Conservation (phyloP, 2,329 filamentous ascomycete species). For the Dothidotthia symphoricarpi region DNA sequence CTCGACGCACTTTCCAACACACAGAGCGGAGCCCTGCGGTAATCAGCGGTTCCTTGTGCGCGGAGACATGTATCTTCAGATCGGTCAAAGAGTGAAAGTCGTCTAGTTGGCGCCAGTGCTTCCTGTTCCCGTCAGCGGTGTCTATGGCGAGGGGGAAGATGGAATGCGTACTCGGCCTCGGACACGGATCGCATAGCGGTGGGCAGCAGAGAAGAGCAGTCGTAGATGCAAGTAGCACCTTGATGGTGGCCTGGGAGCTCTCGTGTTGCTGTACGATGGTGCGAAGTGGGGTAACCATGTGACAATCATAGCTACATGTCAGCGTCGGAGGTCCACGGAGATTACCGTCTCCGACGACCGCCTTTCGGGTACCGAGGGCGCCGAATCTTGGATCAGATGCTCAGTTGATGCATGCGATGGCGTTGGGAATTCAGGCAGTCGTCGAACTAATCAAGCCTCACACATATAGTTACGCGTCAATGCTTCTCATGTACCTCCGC, state of each 20-base stretch:
- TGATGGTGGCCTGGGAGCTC: constrained; percentile 30
- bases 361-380: too few relatives aligned
- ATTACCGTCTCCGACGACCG: too few relatives aligned
- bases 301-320: neutral
- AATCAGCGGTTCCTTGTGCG: constrained; percentile 37
- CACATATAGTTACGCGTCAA: too few relatives aligned
- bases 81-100: constrained; percentile 40
- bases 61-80: constrained; percentile 39
- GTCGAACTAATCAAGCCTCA: too few relatives aligned
- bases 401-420: neutral
- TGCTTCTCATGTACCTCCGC: too few relatives aligned
- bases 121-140: constrained; percentile 25
- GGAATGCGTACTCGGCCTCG: constrained; percentile 33
- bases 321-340: too few relatives aligned
- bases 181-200: constrained; percentile 32
- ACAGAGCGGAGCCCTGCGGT: constrained; percentile 75
- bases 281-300: constrained; percentile 16
- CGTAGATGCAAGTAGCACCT: constrained; percentile 23
- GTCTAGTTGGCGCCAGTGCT: constrained; percentile 39
- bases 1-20: constrained; percentile 75
- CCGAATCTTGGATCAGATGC: too few relatives aligned
- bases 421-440: too few relatives aligned
- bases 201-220: constrained; percentile 2
- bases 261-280: constrained; percentile 15
- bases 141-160: neutral